These are phyloP conservation scores for Chlamydomonas reinhardtii DNA, from an alignment of 163 green algal species.

Conservation along the genomic window DNA sequence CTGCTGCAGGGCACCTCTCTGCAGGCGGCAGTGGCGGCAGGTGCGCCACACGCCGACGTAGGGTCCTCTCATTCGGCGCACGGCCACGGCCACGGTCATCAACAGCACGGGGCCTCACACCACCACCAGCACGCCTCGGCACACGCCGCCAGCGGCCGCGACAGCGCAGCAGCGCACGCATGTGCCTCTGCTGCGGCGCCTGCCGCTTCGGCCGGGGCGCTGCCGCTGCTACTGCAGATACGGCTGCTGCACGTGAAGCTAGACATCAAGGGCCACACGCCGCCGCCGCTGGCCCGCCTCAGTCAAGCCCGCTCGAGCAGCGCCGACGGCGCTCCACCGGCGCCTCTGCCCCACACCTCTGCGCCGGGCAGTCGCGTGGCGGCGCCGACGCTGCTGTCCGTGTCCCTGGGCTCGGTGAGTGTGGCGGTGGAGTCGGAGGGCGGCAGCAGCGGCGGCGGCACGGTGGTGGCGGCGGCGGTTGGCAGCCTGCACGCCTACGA, in stretches of 20 bases:
- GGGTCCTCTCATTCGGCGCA: neutral
- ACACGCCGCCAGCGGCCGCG: neutral
- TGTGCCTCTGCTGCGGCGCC: neutral
- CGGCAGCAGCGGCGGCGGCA: neutral
- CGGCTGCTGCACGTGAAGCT: slow-evolving; percentile 27
- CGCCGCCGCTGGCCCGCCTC: too few species aligned
- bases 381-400: neutral
- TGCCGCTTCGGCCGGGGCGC: neutral
- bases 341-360: too few species aligned
- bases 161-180: neutral
- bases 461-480: slow-evolving; percentile 3
- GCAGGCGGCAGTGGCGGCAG: slow-evolving; percentile 10
- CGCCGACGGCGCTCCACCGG: neutral
- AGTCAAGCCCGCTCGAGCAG: neutral
- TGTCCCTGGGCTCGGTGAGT: neutral
- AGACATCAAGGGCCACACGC: slow-evolving; percentile 3
- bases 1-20: slow-evolving; percentile 49
- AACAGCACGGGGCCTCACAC: neutral
- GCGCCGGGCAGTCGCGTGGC: neutral
- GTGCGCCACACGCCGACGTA: too few species aligned
- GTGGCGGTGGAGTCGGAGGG: slow-evolving; percentile 10
- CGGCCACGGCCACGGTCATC: neutral
- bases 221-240: slow-evolving; percentile 21
- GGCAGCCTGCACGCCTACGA: slow-evolving; percentile 20
- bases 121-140: neutral